These are phyloP conservation scores for Fusarium verticillioides DNA, from an alignment of 2,329 filamentous ascomycete species.

Conservation along the genomic window DNA sequence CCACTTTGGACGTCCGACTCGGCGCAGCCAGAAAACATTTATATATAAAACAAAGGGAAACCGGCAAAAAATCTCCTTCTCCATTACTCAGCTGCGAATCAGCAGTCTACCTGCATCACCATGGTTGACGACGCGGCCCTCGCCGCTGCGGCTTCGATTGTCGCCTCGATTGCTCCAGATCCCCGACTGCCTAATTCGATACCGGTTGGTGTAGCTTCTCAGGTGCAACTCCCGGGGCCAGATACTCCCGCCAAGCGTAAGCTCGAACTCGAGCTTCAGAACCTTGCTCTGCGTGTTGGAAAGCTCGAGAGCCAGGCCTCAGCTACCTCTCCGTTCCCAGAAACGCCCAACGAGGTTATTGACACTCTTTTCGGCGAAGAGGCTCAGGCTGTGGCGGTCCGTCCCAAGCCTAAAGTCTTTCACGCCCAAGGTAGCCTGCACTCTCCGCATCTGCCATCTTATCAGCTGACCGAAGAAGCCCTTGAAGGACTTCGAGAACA, in stretches of 20 bases:
- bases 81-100: constrained; percentile 42
- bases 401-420: constrained; percentile 58
- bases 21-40: not conserved
- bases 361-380: constrained; percentile 72
- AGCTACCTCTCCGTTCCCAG: constrained; percentile 72
- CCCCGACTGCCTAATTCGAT: constrained; percentile 53
- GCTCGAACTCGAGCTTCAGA: constrained; percentile 85
- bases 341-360: constrained; percentile 82
- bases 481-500: constrained; percentile 88
- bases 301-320: constrained; percentile 83
- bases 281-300: constrained; percentile 80
- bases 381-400: constrained; percentile 58
- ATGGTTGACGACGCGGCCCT: constrained; percentile 68
- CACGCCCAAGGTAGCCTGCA: constrained; percentile 55
- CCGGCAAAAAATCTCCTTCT: not conserved
- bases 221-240: constrained; percentile 80
- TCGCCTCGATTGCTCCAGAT: constrained; percentile 63
- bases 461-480: constrained; percentile 80
- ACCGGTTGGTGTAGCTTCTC: constrained; percentile 56
- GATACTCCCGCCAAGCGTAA: constrained; percentile 79
- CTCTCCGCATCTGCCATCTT: constrained; percentile 49
- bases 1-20: constrained; percentile 15
- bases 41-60: not conserved
- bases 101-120: constrained; percentile 41
- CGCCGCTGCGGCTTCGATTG: constrained; percentile 63